phyloP scores from a whole-genome alignment of 2,329 filamentous ascomycete genomes.

The Elsinoe australis region DNA sequence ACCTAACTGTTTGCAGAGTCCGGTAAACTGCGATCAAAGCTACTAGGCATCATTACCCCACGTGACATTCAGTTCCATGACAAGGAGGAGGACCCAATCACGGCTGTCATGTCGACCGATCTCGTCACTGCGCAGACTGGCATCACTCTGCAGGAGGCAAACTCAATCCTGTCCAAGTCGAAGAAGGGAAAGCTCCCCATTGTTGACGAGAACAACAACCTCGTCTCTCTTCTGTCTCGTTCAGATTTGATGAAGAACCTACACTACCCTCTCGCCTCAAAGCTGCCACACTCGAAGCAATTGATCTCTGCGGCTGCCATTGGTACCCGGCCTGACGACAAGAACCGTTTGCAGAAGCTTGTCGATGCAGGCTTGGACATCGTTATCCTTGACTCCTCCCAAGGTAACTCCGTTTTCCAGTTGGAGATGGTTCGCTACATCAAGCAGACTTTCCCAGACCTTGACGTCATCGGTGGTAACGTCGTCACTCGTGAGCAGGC shows the following conservation, averaged over 20 bases:
- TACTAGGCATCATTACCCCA: constrained; percentile 94
- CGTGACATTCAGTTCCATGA: constrained; percentile 96
- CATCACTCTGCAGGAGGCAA: constrained; percentile 79
- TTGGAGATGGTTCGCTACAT: constrained; percentile 97
- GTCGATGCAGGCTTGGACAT: constrained; percentile 94
- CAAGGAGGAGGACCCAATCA: constrained; percentile 62
- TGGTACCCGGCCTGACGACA: constrained; percentile 90
- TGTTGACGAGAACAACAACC: constrained; percentile 42
- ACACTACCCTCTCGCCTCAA: constrained; percentile 91
- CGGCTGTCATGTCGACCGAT: constrained; percentile 90
- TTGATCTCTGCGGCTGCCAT: constrained; percentile 91
- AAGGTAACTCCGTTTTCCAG: constrained; percentile 98
- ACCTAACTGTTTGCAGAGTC: constrained; percentile 53
- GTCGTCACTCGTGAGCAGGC: constrained; percentile 97
- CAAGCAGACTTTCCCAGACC: constrained; percentile 73
- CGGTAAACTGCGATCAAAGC: constrained; percentile 88
- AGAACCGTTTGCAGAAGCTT: constrained; percentile 72
- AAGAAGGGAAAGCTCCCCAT: constrained; percentile 73
- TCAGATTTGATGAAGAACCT: constrained; percentile 99
- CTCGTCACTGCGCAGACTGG: constrained; percentile 80
- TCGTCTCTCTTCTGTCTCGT: constrained; percentile 78
- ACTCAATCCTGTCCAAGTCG: constrained; percentile 83
- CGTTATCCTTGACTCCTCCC: constrained; percentile 89
- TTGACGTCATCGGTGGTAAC: constrained; percentile 97
- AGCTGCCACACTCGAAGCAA: constrained; percentile 95